Conservation (phyloP, 208 protist species). For the Crithidia bombi region DNA sequence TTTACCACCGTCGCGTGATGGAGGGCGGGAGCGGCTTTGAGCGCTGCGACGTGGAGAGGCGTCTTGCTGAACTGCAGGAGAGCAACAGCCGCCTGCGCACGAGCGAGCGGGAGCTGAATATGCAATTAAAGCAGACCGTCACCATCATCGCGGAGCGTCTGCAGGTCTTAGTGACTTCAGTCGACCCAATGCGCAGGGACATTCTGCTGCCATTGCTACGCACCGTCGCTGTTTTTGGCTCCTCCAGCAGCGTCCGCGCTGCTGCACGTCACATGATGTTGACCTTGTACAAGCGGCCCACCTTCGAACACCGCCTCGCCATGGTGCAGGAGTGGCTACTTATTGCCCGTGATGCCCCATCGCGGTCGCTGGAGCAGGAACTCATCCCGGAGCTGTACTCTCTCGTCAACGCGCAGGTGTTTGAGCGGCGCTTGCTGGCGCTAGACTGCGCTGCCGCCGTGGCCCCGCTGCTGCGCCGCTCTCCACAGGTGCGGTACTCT, state of each 20-base stretch:
- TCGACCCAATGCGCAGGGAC: slow-evolving; percentile 65
- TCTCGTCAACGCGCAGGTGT: slow-evolving; percentile 52
- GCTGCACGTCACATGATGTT: slow-evolving; percentile 57
- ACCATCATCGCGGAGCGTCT: slow-evolving; percentile 51
- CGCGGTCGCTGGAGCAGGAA: slow-evolving; percentile 54
- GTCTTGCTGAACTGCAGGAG: slow-evolving; percentile 9
- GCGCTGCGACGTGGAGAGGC: slow-evolving; percentile 6
- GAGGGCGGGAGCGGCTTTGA: slow-evolving; percentile 3
- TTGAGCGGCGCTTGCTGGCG: slow-evolving; percentile 61
- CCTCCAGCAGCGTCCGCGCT: slow-evolving; percentile 35
- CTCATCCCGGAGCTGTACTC: slow-evolving; percentile 70
- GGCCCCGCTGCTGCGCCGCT: slow-evolving; percentile 35
- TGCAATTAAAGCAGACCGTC: slow-evolving; percentile 33
- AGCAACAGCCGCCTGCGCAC: slow-evolving; percentile 20
- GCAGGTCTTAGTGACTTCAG: slow-evolving; percentile 43
- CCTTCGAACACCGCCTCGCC: slow-evolving; percentile 36
- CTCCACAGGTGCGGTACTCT: slow-evolving; percentile 43
- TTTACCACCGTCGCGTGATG: not conserved
- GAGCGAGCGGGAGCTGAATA: slow-evolving; percentile 34
- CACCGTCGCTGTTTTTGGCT: slow-evolving; percentile 39
- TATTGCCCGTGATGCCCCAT: slow-evolving; percentile 41
- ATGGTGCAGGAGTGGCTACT: slow-evolving; percentile 60
- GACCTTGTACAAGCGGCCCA: slow-evolving; percentile 62
- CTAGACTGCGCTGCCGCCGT: slow-evolving; percentile 57
- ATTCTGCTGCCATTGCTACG: slow-evolving; percentile 66